These are phyloP conservation scores for Phytopythium helicoides DNA, from an alignment of 352 stramenopile species.

Conservation along the genomic window DNA sequence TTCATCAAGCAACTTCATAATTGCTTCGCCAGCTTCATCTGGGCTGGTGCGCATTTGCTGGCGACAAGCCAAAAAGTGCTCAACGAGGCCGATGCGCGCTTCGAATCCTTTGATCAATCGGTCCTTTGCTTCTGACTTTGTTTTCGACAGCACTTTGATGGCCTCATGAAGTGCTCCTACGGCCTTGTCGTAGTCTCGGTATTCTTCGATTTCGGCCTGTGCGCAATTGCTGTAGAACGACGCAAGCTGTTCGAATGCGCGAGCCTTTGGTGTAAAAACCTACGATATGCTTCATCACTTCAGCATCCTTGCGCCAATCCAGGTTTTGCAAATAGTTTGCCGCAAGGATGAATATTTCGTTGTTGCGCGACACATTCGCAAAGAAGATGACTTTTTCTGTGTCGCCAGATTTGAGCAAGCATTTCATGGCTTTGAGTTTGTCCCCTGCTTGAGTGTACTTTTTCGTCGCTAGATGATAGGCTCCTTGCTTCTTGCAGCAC, in stretches of 20 bases:
- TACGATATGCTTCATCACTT: slow-evolving; percentile 94
- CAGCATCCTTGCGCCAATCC: slow-evolving; percentile 88
- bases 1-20: slow-evolving; percentile 82
- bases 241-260: slow-evolving; percentile 89
- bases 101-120: slow-evolving; percentile 53
- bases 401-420: slow-evolving; percentile 93
- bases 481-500: slow-evolving; percentile 90
- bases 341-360: slow-evolving; percentile 94
- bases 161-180: slow-evolving; percentile 89
- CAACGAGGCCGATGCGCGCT: slow-evolving; percentile 65
- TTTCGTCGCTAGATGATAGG: slow-evolving; percentile 93
- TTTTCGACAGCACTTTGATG: slow-evolving; percentile 82
- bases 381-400: slow-evolving; percentile 96
- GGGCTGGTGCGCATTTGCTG: slow-evolving; percentile 59
- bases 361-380: slow-evolving; percentile 88
- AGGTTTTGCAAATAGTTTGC: slow-evolving; percentile 96
- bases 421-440: slow-evolving; percentile 94
- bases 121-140: slow-evolving; percentile 69
- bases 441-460: slow-evolving; percentile 95
- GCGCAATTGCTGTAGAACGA: slow-evolving; percentile 92
- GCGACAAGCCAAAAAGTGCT: slow-evolving; percentile 83
- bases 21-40: slow-evolving; percentile 68
- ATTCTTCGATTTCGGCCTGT: slow-evolving; percentile 93
- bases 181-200: slow-evolving; percentile 94
- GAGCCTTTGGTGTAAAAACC: slow-evolving; percentile 94